Evolutionary conservation across 1,284 basidiomycete species (phyloP), one percentile per base, ranked within the genome.

Genomic region (Irpex rosettiformis): DNA sequence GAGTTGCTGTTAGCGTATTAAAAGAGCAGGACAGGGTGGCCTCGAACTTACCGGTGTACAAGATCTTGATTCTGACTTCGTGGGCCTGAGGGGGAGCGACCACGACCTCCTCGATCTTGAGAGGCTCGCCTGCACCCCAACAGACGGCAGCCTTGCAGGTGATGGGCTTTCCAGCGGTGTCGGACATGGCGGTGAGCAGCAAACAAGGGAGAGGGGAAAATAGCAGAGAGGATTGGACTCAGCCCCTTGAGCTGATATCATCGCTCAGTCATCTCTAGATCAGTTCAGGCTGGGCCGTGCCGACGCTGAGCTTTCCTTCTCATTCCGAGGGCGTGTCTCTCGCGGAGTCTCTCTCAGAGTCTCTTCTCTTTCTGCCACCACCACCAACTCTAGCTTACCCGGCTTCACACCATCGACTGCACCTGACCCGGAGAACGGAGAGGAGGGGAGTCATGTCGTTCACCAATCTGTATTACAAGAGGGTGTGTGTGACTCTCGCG

Each of bases 61-160:
- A 81, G 68, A 99, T 92, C 69, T 89, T 85, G 72, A 98, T 94
- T 62, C 96, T 83, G 66, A 99, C 96, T 81, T 99, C 96, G 72
- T 93, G 84, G 24, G 89, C 88, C 61, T 80, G 81, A 48, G 96
- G 97, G 55, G 97, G 94, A 37, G 89, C 91, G 43, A 99, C 97
- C 71, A 97, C 89, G 69, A 99, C 87, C 33, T 93, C 86, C 75
- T 99, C 96, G 68, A 98, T 78, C 65, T 88, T 87, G 65, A 99
- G 85, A 43, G 89, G 86, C 72, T 97, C 87, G 62, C 91, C 91
- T 18, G 96, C 94, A 62, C 84, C 94, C 97, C 96, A 99, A 70
- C 95, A 97, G 62, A 98, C 88, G 55, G 96, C 96, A 55, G 95
- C 94, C 75, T 94, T 96, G 81, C 95, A 98, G 59, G 81, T 91